Evolutionary conservation across 164 flowering plant species (phyloP).

Genomic region (Stephania yunnanensis): DNA sequence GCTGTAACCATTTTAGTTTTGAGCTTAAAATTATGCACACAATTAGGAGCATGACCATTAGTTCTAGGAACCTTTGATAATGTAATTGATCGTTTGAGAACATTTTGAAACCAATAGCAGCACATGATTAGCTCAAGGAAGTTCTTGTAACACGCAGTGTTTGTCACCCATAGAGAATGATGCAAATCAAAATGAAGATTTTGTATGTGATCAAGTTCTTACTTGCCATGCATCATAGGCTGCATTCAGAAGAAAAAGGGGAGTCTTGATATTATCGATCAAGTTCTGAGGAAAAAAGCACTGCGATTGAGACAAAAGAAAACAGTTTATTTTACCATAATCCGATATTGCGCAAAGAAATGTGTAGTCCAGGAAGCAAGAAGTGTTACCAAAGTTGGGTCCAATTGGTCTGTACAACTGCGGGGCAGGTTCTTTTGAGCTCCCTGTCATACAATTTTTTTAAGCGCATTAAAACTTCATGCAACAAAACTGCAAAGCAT

Average conservation of each 20-base stretch:
- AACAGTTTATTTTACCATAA: not conserved
- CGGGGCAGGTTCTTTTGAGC: slow-evolving; percentile 54
- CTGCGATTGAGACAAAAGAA: slow-evolving; percentile 35
- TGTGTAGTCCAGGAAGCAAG: slow-evolving; percentile 4
- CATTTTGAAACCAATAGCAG: not conserved
- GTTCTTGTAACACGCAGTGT: not conserved
- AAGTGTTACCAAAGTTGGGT: slow-evolving; percentile 53
- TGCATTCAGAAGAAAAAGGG: slow-evolving; percentile 70
- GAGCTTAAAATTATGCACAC: not conserved
- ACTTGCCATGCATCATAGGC: slow-evolving; percentile 98
- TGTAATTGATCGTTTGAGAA: not conserved
- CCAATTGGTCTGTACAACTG: slow-evolving; percentile 49
- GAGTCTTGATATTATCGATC: slow-evolving; percentile 50
- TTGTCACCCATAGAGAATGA: not conserved
- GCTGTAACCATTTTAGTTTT: not conserved
- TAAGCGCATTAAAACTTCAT: not conserved
- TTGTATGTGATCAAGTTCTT: slow-evolving; percentile 9
- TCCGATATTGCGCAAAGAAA: not conserved
- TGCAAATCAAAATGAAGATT: not conserved
- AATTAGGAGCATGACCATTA: not conserved
- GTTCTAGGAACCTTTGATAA: not conserved
- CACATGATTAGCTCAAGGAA: not conserved
- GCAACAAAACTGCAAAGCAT: not conserved
- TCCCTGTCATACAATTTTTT: slow-evolving; percentile 31
- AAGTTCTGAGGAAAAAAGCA: slow-evolving; percentile 89